These are phyloP conservation scores for Solanum pimpinellifolium DNA, from an alignment of 257 asterid species.

Conservation along the genomic window DNA sequence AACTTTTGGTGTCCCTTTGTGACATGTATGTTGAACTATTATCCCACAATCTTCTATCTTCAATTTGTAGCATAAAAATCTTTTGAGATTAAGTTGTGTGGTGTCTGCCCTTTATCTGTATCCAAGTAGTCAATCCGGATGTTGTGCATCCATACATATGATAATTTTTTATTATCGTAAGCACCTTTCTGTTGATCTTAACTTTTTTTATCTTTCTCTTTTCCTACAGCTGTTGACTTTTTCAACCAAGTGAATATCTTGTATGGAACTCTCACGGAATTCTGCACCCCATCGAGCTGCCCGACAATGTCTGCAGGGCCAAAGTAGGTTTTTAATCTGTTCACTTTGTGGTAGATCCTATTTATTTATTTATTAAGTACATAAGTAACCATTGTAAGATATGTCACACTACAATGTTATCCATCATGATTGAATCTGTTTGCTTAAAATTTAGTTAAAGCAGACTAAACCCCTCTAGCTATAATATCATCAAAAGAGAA, in stretches of 20 bases:
- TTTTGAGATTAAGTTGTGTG: not conserved
- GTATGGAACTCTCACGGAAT: conserved; percentile 87
- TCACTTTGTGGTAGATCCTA: not conserved
- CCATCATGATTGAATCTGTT: not conserved
- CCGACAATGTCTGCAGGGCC: conserved; percentile 96
- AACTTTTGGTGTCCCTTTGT: not conserved
- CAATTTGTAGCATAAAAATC: not conserved
- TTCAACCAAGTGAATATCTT: conserved; percentile 93
- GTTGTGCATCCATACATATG: not conserved
- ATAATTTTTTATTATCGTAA: conserved; percentile 13
- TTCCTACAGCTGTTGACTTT: conserved; percentile 71
- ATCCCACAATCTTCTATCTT: not conserved
- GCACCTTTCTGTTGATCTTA: not conserved
- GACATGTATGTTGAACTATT: not conserved
- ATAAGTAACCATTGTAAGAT: not conserved
- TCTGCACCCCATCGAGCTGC: conserved; percentile 81
- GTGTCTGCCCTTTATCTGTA: not conserved
- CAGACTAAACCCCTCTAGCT: not conserved
- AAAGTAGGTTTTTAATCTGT: conserved; percentile 41
- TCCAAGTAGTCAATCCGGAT: not conserved
- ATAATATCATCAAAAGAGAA: not conserved
- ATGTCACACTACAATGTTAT: not conserved
- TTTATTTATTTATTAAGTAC: not conserved
- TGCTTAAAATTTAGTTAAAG: not conserved
- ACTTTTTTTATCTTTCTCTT: not conserved